Evolutionary conservation across 139 green algal genomes (phyloP).

Genomic region (Haematococcus lacustris): DNA sequence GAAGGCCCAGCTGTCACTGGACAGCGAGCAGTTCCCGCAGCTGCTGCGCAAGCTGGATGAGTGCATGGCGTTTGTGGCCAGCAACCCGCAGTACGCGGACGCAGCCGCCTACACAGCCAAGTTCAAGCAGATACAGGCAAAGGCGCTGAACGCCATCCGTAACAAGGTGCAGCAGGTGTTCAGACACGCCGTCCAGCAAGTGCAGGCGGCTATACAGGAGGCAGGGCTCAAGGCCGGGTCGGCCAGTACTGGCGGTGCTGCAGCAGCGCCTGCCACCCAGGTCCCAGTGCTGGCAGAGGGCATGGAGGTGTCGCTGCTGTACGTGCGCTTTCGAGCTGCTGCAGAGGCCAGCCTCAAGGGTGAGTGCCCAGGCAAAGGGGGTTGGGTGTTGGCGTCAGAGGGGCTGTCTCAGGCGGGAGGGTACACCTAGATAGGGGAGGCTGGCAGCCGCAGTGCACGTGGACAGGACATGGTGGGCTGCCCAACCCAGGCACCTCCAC

Average conservation of each 20-base stretch:
- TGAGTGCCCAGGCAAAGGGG: background rate
- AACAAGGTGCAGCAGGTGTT: conserved; percentile 63
- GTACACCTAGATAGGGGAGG: too few species aligned
- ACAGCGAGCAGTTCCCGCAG: conserved; percentile 58
- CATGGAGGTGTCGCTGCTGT: conserved; percentile 80
- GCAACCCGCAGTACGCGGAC: conserved; percentile 88
- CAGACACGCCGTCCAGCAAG: conserved; percentile 38
- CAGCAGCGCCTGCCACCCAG: background rate
- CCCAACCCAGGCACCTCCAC: too few species aligned
- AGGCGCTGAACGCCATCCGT: conserved; percentile 56
- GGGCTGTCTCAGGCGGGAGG: too few species aligned
- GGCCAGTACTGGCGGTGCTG: background rate
- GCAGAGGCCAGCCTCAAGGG: conserved; percentile 75
- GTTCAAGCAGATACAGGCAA: conserved; percentile 83
- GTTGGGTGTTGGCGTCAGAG: background rate
- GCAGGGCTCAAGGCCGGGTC: conserved; percentile 3
- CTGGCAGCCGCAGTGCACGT: too few species aligned
- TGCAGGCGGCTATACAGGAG: conserved; percentile 14
- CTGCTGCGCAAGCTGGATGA: conserved; percentile 83
- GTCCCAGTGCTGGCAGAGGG: conserved; percentile 53
- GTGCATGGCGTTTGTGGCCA: conserved; percentile 71
- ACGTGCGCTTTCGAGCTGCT: conserved; percentile 86
- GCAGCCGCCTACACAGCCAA: conserved; percentile 70
- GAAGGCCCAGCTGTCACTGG: conserved; percentile 12
- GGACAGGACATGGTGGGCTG: too few species aligned